Base-by-base conservation (phyloP, 1,284 basidiomycete species). In the Bjerkandera adusta region DNA sequence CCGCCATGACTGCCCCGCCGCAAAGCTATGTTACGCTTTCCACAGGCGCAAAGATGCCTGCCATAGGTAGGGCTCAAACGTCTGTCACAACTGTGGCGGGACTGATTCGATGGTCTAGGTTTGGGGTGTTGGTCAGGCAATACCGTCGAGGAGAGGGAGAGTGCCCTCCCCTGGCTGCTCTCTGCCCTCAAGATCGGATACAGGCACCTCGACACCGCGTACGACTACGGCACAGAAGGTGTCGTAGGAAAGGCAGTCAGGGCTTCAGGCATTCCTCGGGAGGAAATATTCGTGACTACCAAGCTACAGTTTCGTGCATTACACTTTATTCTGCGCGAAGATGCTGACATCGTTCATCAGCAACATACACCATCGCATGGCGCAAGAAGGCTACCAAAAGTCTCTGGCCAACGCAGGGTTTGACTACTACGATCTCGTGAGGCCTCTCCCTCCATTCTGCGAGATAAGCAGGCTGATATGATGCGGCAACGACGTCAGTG, bases 241-340 rank as follows among this genome's bases (percentile, higher is more conserved):
- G 62, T 60, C 15, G 66, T 74, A 11, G 72, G 70, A 1, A 57
- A 64, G 12, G 75, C 72, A 0, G 61, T 78, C 46, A 66, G 68
- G 49, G 57, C 65, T 36, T 68, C 66, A 24, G 68, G 67, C 4
- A 57, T 71, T 15, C 64, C 68, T 22, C 63, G 75, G 35, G 66
- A 72, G 39, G 63, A 75, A 26, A 50, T 79, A 1, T 78, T 67
- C 57, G 60, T 79, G 25, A 69, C 75, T 0, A 74, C 72, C 20
- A 78, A 66, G 44, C 58, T 63, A 5, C 56, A 56, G 58, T 63
- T 34, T n/a, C 26, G 61, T 48, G 15, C 27, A 10, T 15, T 25
- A 3, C 5, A 21, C 12, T 5, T 27, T n/a, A n/a, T n/a, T n/a
- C n/a, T n/a, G n/a, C n/a, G n/a, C n/a, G n/a, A n/a, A n/a, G n/a